Percentiles rank a stretch among this genome's conserved stretches.
Evolutionary conservation across 352 stramenopile species (phyloP).

Genomic region (Phytophthora hibernalis): DNA sequence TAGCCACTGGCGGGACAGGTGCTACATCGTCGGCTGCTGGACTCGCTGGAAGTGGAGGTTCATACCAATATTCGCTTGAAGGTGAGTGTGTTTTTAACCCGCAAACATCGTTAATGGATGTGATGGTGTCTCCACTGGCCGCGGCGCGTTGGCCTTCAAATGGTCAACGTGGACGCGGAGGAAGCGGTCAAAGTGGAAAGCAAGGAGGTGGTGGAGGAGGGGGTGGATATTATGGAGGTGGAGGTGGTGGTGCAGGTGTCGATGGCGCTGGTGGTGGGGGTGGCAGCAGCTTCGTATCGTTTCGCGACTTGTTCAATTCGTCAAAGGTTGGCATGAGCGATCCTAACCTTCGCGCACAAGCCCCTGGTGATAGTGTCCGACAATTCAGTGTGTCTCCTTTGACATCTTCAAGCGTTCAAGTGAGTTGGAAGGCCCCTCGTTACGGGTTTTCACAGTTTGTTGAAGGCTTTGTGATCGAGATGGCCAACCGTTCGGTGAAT

Average conservation of each 20-base stretch:
- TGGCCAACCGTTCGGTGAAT: constrained; percentile 61
- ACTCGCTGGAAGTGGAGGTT: constrained; percentile 48
- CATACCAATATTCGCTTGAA: constrained; percentile 50
- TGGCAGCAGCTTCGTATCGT: constrained; percentile 62
- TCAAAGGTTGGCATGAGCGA: constrained; percentile 18
- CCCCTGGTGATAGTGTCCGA: constrained; percentile 32
- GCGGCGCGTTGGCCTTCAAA: constrained; percentile 46
- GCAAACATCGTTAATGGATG: constrained; percentile 41
- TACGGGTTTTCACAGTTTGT: constrained; percentile 54
- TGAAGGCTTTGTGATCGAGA: constrained; percentile 61
- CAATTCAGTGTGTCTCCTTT: constrained; percentile 27
- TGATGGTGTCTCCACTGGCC: constrained; percentile 29
- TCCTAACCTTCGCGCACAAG: constrained; percentile 23
- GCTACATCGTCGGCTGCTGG: constrained; percentile 38
- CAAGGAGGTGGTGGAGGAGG: constrained; percentile 83
- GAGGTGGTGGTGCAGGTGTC: constrained; percentile 65
- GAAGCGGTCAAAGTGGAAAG: constrained; percentile 77
- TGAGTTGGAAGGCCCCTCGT: constrained; percentile 50
- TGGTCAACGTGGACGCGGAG: constrained; percentile 47
- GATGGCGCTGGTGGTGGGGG: constrained; percentile 70
- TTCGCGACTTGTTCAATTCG: constrained; percentile 26
- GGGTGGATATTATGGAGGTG: constrained; percentile 77
- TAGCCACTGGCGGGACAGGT: constrained; percentile 61
- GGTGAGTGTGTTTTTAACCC: constrained; percentile 49
- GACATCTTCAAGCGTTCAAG: constrained; percentile 46